Evolutionary conservation across 2,329 filamentous ascomycete species (phyloP), one percentile per base, ranked within the genome.

Genomic region (Tolypocladium inflatum): DNA sequence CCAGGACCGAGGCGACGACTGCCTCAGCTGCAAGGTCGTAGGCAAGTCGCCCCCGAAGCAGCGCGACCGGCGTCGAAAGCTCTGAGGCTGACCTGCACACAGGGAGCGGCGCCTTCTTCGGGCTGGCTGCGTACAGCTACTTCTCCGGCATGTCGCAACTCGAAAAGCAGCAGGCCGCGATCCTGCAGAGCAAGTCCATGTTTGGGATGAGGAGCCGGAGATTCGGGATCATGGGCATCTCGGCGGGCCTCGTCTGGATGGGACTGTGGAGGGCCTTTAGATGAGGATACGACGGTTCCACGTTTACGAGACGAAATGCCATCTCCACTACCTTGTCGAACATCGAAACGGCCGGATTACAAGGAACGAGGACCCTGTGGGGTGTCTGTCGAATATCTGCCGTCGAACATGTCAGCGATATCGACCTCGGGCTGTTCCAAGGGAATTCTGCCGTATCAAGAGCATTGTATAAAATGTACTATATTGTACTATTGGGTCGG

Each of bases 51-150:
- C 54, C 45, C 19, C 4, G 3, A n/a, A 33, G 2, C 26, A 19
- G 15, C 45, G 26, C 19, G 7, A n/a, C 15, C 30, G 2, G 30
- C 48, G 13, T 35, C 48, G 48, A 21, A 35, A 21, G 48, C 48
- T 7, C 30, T 3, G 30, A 35, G 4, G 48, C 48, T 51, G 19
- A 51, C 48, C 42, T 21, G 3, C 8, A 15, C 26, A 58, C 64
- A 92, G 89, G 89, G 51, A 87, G 88, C 67, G 80, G 85, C 43
- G 87, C 89, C 1, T 91, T 94, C 62, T 77, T 90, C 58, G 88
- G 87, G 1, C 82, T 93, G 19, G 89, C 85, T 4, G 85, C 80
- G 1, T 94, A 92, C 73, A 91, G 85, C 71, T 92, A 91, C 73
- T 77, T 85, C 61, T 89, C 87, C 3, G 90, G 90, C 59, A 87